A percentile compares a stretch with the other conserved stretches of the same genome.
Evolutionary conservation across 2,329 filamentous ascomycete genomes (phyloP).

Genomic region (Phaeosphaeria sp.): DNA sequence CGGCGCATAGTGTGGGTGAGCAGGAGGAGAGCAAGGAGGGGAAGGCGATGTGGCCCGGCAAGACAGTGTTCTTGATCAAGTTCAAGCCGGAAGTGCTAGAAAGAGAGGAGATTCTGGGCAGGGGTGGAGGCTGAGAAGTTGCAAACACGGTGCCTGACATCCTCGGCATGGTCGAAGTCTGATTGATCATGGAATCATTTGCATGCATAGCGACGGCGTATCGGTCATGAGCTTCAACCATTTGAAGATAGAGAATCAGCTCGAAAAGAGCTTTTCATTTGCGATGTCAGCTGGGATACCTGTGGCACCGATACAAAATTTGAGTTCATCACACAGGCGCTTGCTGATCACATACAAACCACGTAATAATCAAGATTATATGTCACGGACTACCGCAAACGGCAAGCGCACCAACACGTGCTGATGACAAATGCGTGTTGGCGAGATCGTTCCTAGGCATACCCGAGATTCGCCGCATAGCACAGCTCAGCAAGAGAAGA

Average conservation of each 20-base stretch:
- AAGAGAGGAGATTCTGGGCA: conserved; percentile 81
- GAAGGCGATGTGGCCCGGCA: conserved; percentile 81
- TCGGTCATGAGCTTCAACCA: neutral
- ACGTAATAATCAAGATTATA: neutral
- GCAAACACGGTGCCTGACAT: neutral
- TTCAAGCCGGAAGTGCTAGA: conserved; percentile 92
- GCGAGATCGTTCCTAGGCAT: conserved; percentile 8
- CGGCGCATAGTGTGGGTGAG: conserved; percentile 74
- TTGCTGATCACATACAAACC: neutral
- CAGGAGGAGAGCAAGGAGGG: conserved; percentile 59
- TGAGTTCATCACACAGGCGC: neutral
- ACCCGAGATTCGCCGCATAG: conserved; percentile 10
- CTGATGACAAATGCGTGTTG: conserved; percentile 31
- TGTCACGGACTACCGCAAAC: conserved; percentile 9
- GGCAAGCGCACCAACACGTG: conserved; percentile 15
- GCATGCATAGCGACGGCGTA: conserved; percentile 25
- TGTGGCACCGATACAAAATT: neutral
- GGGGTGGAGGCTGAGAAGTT: conserved; percentile 53
- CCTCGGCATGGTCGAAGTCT: neutral
- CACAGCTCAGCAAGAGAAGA: conserved; percentile 18
- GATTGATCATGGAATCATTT: neutral
- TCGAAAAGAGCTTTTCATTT: neutral
- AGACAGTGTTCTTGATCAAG: conserved; percentile 94
- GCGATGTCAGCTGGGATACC: neutral
- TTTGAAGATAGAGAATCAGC: neutral